Conservation (phyloP, 352 stramenopile species). For the Phytophthora pini region DNA sequence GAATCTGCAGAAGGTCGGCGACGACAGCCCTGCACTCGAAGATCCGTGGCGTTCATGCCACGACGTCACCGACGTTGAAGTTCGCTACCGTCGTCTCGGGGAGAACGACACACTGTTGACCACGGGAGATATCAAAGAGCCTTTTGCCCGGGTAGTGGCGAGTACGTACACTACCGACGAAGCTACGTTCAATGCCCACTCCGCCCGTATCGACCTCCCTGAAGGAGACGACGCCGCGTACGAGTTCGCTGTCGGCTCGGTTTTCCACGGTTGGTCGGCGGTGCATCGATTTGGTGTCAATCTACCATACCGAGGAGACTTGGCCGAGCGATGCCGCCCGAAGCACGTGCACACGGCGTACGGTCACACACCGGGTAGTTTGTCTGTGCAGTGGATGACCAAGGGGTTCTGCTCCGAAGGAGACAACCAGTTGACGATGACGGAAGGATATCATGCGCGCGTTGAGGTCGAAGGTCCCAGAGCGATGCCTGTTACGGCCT, state of each 20-base stretch:
- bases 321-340: constrained; percentile 62
- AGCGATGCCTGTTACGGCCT: constrained; percentile 43
- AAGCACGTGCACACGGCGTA: constrained; percentile 87
- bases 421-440: constrained; percentile 58
- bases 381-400: constrained; percentile 85
- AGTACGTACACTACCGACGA: constrained; percentile 54
- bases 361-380: constrained; percentile 55
- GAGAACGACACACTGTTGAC: constrained; percentile 32
- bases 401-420: constrained; percentile 54
- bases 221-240: constrained; percentile 29
- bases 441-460: constrained; percentile 54
- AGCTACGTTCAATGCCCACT: constrained; percentile 69
- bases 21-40: constrained; percentile 22
- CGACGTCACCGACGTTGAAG: constrained; percentile 61
- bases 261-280: constrained; percentile 80
- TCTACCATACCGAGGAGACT: constrained; percentile 40
- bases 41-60: constrained; percentile 73
- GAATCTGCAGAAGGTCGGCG: constrained; percentile 42
- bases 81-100: constrained; percentile 54
- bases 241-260: constrained; percentile 81
- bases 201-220: constrained; percentile 54
- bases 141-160: constrained; percentile 46
- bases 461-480: constrained; percentile 40
- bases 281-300: constrained; percentile 65
- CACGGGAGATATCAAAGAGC: constrained; percentile 10